Evolutionary conservation across 495 filamentous ascomycete species (phyloP).

Genomic region (Cladorrhinum samala): DNA sequence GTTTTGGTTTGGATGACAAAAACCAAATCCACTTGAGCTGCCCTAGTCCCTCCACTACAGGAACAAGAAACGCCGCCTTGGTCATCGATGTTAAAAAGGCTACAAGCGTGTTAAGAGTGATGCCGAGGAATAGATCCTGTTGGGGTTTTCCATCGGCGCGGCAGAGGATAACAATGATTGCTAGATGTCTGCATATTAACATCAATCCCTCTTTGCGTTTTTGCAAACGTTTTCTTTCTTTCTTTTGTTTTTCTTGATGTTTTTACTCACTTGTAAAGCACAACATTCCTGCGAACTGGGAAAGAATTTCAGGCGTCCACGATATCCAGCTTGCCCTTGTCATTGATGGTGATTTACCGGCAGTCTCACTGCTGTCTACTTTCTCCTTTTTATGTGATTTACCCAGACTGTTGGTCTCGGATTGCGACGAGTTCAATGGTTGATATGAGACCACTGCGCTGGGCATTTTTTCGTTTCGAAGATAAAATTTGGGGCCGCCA

Average conservation of each 20-base stretch:
- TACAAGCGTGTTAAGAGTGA: constrained; percentile 42
- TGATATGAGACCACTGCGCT: no score
- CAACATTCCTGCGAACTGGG: constrained; percentile 5
- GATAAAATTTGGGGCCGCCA: no score
- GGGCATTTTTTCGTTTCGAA: no score
- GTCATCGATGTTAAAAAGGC: constrained; percentile 39
- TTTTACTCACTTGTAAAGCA: constrained; percentile 3
- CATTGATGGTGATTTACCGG: background rate
- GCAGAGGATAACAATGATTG: constrained; percentile 31
- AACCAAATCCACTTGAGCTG: constrained; percentile 48
- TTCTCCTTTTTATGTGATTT: no score
- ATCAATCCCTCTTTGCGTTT: no score
- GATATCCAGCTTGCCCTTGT: constrained; percentile 3
- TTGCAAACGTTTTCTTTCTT: no score
- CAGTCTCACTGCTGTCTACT: background rate
- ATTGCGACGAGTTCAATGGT: background rate
- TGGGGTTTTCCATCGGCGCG: constrained; percentile 32
- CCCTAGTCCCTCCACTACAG: constrained; percentile 32
- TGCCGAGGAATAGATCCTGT: constrained; percentile 36
- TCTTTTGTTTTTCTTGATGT: background rate
- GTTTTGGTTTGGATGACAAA: constrained; percentile 16
- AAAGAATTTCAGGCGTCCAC: constrained; percentile 11
- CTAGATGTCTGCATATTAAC: constrained; percentile 3
- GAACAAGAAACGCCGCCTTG: constrained; percentile 34
- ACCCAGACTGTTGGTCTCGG: background rate